Percentiles rank a stretch among this genome's conserved stretches.
phyloP scores from a whole-genome alignment of 2,329 filamentous ascomycete genomes.

The Aspergillus tamarii region DNA sequence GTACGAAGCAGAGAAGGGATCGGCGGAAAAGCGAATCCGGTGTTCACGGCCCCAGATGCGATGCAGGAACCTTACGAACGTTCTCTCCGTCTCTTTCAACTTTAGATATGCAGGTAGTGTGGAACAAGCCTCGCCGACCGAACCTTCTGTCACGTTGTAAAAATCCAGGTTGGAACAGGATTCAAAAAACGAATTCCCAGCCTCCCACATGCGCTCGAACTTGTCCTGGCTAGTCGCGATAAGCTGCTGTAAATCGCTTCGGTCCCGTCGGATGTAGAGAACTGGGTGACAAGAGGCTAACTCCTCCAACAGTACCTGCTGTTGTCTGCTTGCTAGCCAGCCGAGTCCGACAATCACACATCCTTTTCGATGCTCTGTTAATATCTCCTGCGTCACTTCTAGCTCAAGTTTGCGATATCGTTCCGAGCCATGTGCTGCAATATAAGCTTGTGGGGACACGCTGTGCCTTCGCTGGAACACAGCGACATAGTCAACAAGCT shows the following conservation, averaged over 20 bases:
- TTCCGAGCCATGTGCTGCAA: neutral
- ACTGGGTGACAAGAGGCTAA: neutral
- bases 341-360: neutral
- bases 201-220: slow-evolving; percentile 19
- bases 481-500: neutral
- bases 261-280: neutral
- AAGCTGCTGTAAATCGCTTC: slow-evolving; percentile 34
- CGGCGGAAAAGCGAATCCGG: neutral
- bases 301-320: neutral
- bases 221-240: slow-evolving; percentile 28
- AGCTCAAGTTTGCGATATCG: neutral
- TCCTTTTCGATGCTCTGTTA: neutral
- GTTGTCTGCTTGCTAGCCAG: neutral
- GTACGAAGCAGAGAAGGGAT: neutral
- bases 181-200: slow-evolving; percentile 39
- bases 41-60: neutral
- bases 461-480: neutral
- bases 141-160: neutral
- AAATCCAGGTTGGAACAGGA: slow-evolving; percentile 25
- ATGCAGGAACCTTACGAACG: neutral
- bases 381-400: neutral
- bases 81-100: neutral
- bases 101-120: neutral
- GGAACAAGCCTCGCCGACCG: neutral
- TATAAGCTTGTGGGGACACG: neutral